Conservation (phyloP, 257 asterid genomes). For the Echites panduratus region DNA sequence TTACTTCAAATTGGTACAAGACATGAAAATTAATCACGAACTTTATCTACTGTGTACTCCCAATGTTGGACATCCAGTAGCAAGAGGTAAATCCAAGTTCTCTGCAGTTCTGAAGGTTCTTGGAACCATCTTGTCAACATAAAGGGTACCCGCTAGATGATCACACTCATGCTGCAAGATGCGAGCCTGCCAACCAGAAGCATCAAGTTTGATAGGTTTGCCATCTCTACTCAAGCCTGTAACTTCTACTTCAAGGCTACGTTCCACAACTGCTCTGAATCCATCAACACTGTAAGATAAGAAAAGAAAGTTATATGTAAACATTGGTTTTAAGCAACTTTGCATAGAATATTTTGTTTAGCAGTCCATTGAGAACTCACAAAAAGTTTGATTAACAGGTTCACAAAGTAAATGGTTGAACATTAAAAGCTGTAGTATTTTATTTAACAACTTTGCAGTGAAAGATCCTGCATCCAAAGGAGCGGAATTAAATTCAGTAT, state of each 20-base stretch:
- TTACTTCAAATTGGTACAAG: too few species aligned
- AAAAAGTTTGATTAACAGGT: too few species aligned
- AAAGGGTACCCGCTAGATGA: slow-evolving; percentile 78
- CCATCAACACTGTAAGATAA: slow-evolving; percentile 58
- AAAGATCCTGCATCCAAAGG: not conserved
- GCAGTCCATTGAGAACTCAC: too few species aligned
- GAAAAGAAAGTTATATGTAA: not conserved
- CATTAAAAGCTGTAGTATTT: not conserved
- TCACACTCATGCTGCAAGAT: slow-evolving; percentile 89
- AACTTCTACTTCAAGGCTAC: slow-evolving; percentile 74
- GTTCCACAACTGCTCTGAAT: slow-evolving; percentile 80
- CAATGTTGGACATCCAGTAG: slow-evolving; percentile 59
- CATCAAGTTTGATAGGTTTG: slow-evolving; percentile 55
- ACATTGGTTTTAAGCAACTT: not conserved
- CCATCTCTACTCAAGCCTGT: slow-evolving; percentile 66
- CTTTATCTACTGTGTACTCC: slow-evolving; percentile 26
- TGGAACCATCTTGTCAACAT: slow-evolving; percentile 78
- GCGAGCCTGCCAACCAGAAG: slow-evolving; percentile 98
- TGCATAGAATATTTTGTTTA: not conserved
- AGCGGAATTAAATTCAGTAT: not conserved
- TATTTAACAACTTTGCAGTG: not conserved
- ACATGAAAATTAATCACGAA: too few species aligned
- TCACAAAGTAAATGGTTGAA: not conserved
- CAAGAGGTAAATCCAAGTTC: slow-evolving; percentile 79
- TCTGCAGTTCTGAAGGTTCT: slow-evolving; percentile 68